phyloP scores from a whole-genome alignment of 352 stramenopile species.

The Pythium inflatum region DNA sequence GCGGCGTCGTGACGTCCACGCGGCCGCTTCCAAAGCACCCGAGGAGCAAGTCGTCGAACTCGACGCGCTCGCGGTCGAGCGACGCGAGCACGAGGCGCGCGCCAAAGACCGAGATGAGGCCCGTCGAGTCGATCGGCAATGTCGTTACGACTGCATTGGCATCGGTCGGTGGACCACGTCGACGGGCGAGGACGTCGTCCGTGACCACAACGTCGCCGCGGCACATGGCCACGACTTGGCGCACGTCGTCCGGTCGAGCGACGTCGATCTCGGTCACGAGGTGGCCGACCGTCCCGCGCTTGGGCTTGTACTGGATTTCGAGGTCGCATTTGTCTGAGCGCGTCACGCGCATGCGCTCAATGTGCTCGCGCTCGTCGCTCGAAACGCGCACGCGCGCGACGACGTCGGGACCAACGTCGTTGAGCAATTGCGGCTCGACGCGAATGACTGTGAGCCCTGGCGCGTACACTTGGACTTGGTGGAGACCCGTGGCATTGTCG shows the following conservation, averaged over 20 bases:
- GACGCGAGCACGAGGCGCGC: background rate
- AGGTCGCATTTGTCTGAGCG: background rate
- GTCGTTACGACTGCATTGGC: too few species aligned
- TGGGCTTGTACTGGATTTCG: background rate
- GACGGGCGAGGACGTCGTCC: background rate
- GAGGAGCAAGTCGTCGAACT: background rate
- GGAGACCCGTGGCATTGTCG: background rate
- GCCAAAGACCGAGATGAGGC: background rate
- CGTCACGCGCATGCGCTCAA: background rate
- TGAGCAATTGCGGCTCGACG: constrained; percentile 3
- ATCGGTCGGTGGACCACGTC: too few species aligned
- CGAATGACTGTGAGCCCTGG: constrained; percentile 14
- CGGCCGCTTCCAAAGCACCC: background rate
- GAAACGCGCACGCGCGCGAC: constrained; percentile 16
- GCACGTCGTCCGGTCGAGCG: background rate
- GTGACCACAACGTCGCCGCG: constrained; percentile 1
- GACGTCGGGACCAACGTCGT: background rate
- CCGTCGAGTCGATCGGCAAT: too few species aligned
- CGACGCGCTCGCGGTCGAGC: background rate
- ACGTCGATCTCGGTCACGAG: constrained; percentile 23
- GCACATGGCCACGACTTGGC: background rate
- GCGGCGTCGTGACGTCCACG: background rate
- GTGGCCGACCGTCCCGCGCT: background rate
- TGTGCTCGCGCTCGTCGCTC: background rate
- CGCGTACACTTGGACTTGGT: background rate